Evolutionary conservation across 192 early-diverging fungal genomes (phyloP).

Genomic region (Chytriomyces sp.): DNA sequence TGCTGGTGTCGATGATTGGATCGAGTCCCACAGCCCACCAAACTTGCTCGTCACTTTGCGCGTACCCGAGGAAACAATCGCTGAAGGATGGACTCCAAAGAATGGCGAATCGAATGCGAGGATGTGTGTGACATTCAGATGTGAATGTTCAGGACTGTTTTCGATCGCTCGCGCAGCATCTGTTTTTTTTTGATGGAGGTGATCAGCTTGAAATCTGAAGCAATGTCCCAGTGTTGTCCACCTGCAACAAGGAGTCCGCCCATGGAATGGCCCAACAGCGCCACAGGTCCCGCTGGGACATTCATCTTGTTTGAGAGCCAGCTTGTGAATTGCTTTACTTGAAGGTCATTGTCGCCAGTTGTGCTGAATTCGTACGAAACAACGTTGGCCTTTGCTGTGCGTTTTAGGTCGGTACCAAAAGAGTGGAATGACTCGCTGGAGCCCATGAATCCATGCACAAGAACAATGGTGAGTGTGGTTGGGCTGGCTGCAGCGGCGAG

Average conservation of each 20-base stretch:
- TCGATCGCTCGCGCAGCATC: not conserved
- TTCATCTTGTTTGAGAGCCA: slow-evolving; percentile 45
- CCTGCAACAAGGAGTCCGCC: slow-evolving; percentile 55
- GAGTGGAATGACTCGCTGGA: slow-evolving; percentile 47
- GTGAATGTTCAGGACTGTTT: not conserved
- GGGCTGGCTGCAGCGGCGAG: not conserved
- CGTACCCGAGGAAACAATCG: slow-evolving; percentile 43
- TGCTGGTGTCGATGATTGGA: not conserved
- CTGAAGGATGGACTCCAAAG: slow-evolving; percentile 51
- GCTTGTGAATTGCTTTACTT: slow-evolving; percentile 33
- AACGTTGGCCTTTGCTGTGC: slow-evolving; percentile 26
- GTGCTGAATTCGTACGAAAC: slow-evolving; percentile 48
- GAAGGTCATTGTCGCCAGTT: slow-evolving; percentile 42
- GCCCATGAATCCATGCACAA: slow-evolving; percentile 61
- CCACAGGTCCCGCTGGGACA: slow-evolving; percentile 41
- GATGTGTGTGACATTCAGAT: slow-evolving; percentile 57
- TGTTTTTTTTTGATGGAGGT: not conserved
- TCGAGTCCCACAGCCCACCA: not conserved
- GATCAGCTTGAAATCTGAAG: slow-evolving; percentile 37
- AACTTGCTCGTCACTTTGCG: slow-evolving; percentile 29
- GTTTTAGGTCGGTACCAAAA: slow-evolving; percentile 45
- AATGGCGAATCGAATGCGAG: slow-evolving; percentile 64
- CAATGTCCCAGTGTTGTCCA: slow-evolving; percentile 42
- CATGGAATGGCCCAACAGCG: slow-evolving; percentile 57
- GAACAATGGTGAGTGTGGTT: slow-evolving; percentile 42